Evolutionary conservation across 139 green algal species (phyloP), one percentile per base, ranked within the genome.

Genomic region (Pseudopediastrum boryanum): DNA sequence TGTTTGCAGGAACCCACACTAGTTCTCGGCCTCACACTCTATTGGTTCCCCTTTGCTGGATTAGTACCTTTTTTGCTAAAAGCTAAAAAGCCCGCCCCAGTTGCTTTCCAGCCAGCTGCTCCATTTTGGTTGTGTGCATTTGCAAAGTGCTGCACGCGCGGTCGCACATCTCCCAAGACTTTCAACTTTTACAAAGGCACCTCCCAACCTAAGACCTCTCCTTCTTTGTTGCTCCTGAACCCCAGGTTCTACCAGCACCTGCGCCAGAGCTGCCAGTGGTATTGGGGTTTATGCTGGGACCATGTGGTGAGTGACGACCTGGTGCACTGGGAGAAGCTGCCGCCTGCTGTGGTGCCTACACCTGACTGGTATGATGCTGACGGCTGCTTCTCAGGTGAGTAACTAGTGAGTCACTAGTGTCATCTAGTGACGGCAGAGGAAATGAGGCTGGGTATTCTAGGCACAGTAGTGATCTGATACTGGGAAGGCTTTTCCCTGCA

Each of bases 221-320:
- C 54, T 7, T n/a, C 9, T 29, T 10, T n/a, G 7, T 29, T 7
- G 8, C 10, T n/a, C 10, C 54, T 7, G 25, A 23, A n/a, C 54
- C 31, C 29, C 75, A 41, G 83, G 61, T 88, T 80, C 74, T 85
- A 74, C 69, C 92, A 97, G 83, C 90, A 95, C 46, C 79, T 91
- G 23, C 50, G 73, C 9, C 61, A 90, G 59, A 87, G 83, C 13
- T 92, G 87, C 75, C 88, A 95, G 58, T 96, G 92, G 92, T 82
- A 92, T 36, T 96, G 91, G 78, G 93, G 93, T 19, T n/a, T 97
- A 36, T 85, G 92, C 9, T 97, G 93, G 93, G 92, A 93, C 51
- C 93, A 97, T 71, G 86, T 86, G 1, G 86, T 92, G 25, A 93
- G 83, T 72, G 63, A 87, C 35, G 89, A 94, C 61, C 79, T 96